These are phyloP conservation scores for Crassisporium funariophilum DNA, from an alignment of 768 basidiomycete genomes.

Conservation along the genomic window DNA sequence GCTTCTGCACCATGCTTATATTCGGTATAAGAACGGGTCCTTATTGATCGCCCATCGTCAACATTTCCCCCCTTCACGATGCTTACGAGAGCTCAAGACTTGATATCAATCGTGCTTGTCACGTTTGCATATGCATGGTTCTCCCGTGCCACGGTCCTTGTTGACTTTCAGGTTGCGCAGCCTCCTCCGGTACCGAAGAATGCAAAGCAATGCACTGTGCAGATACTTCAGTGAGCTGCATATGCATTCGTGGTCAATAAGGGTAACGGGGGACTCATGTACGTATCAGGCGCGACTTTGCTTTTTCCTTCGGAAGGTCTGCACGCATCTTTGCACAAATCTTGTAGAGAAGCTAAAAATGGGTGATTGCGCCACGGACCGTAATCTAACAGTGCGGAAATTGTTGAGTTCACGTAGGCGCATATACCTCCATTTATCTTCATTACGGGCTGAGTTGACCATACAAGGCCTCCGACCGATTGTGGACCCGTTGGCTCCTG, in stretches of 20 bases:
- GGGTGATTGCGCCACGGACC: slow-evolving; percentile 1
- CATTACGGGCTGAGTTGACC: neutral
- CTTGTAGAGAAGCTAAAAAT: neutral
- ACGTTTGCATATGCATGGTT: slow-evolving; percentile 14
- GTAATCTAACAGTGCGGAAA: slow-evolving; percentile 51
- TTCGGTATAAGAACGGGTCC: slow-evolving; percentile 9
- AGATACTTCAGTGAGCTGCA: slow-evolving; percentile 56
- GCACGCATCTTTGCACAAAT: slow-evolving; percentile 20
- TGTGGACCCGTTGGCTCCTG: slow-evolving; percentile 73
- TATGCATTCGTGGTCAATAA: neutral
- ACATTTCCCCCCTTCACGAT: slow-evolving; percentile 10
- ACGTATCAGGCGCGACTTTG: slow-evolving; percentile 63
- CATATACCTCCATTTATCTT: neutral
- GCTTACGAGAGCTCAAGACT: slow-evolving; percentile 11
- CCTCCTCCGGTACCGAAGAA: slow-evolving; percentile 68
- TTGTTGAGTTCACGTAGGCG: slow-evolving; percentile 58
- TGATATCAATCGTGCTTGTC: slow-evolving; percentile 12
- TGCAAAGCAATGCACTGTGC: slow-evolving; percentile 62
- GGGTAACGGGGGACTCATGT: neutral
- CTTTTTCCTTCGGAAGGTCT: slow-evolving; percentile 68
- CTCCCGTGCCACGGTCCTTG: slow-evolving; percentile 48
- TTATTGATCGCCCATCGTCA: neutral
- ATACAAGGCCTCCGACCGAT: slow-evolving; percentile 65
- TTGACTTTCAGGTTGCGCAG: slow-evolving; percentile 71
- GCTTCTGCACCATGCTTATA: slow-evolving; percentile 26